Conservation (phyloP, 2,329 filamentous ascomycete genomes). For the Clonostachys chloroleuca region DNA sequence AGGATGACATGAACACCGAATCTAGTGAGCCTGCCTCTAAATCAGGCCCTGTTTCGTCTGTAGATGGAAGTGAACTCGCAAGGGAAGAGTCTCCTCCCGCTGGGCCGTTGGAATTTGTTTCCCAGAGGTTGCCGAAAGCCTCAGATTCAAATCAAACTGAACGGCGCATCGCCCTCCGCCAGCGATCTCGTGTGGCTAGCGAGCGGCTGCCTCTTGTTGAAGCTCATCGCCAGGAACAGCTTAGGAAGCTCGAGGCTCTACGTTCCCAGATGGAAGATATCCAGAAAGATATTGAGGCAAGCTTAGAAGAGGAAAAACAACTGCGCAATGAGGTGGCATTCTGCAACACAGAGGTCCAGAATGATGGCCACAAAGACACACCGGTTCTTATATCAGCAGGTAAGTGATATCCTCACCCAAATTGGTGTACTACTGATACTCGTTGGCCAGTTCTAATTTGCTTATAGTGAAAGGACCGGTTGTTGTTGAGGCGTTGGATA, state of each 20-base stretch:
- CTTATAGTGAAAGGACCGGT: too few relatives aligned
- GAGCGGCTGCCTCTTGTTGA: constrained; percentile 28
- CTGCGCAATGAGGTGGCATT: constrained; percentile 17
- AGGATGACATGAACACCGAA: constrained; percentile 9
- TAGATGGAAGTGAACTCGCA: too few relatives aligned
- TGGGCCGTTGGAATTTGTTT: neutral
- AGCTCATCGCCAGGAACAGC: constrained; percentile 28
- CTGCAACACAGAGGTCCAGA: too few relatives aligned
- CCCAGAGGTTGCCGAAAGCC: neutral
- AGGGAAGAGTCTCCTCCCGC: too few relatives aligned
- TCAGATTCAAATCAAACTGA: neutral
- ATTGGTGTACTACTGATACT: too few relatives aligned
- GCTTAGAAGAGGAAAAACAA: constrained; percentile 23
- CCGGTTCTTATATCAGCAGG: too few relatives aligned
- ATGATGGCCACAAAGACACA: too few relatives aligned
- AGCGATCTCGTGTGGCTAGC: constrained; percentile 24
- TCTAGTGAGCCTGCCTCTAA: constrained; percentile 5
- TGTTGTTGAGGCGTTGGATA: too few relatives aligned
- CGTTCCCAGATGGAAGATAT: constrained; percentile 41
- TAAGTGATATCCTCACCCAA: too few relatives aligned
- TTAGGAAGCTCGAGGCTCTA: constrained; percentile 38
- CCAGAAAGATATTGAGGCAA: constrained; percentile 40
- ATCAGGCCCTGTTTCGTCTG: neutral
- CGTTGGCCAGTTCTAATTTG: too few relatives aligned
- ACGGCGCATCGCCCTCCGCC: constrained; percentile 5